phyloP scores from a whole-genome alignment of 176 grass and related monocot genomes.

The Cenchrus americanus region DNA sequence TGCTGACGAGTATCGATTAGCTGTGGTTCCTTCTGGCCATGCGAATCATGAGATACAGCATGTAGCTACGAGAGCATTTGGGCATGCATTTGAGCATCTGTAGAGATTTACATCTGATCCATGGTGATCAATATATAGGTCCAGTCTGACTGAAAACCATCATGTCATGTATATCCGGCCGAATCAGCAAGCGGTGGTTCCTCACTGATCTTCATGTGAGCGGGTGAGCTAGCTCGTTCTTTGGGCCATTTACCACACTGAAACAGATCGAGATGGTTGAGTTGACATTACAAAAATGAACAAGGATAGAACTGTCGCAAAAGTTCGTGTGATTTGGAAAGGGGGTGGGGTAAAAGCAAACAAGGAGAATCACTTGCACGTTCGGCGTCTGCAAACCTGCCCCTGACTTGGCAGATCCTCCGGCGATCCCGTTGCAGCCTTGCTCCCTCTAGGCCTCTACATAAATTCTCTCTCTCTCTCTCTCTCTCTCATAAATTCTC shows the following conservation, averaged over 20 bases:
- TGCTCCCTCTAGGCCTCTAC: neutral
- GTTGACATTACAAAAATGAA: slow-evolving; percentile 30
- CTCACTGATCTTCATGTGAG: neutral
- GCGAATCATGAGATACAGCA: too few species aligned
- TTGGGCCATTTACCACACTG: neutral
- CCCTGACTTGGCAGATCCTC: slow-evolving; percentile 73
- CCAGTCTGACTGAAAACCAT: too few species aligned
- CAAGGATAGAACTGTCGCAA: slow-evolving; percentile 9
- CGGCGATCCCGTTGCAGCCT: slow-evolving; percentile 59
- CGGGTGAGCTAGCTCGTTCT: neutral
- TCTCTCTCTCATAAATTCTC: neutral
- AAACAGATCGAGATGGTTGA: neutral
- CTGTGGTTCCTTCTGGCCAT: neutral
- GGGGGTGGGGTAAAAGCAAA: slow-evolving; percentile 44
- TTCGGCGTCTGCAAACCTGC: slow-evolving; percentile 49
- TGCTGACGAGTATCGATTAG: neutral
- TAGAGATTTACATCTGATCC: too few species aligned
- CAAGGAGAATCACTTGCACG: slow-evolving; percentile 80
- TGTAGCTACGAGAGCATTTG: too few species aligned
- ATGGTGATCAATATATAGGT: too few species aligned
- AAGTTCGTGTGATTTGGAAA: slow-evolving; percentile 2
- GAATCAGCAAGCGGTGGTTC: too few species aligned
- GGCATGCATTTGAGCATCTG: too few species aligned
- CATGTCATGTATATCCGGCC: too few species aligned
- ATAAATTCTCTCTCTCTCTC: neutral